Evolutionary conservation across 1,139 yeast species (phyloP).

Genomic region (Sugiyamaella pinicola): DNA sequence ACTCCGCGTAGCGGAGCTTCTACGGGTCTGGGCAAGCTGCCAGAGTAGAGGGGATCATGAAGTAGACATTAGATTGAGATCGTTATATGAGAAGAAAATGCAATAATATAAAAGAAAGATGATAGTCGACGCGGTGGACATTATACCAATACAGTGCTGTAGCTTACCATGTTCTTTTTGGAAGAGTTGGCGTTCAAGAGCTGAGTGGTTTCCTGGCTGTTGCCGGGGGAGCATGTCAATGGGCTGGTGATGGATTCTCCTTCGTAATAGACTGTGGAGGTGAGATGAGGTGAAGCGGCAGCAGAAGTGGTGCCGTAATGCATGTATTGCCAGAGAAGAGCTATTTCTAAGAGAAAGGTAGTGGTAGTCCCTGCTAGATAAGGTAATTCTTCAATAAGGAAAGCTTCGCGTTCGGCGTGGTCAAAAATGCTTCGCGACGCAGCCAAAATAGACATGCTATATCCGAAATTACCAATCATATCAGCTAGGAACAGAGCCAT

Average conservation of each 20-base stretch:
- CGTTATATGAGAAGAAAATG: neutral
- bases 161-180: conserved; percentile 1
- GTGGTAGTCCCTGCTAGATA: conserved; percentile 82
- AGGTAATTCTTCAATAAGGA: conserved; percentile 70
- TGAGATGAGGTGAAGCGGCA: neutral
- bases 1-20: too few species aligned
- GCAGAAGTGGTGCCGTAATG: conserved; percentile 36
- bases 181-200: neutral
- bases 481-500: conserved; percentile 77
- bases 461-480: conserved; percentile 69
- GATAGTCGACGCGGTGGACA: neutral
- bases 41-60: neutral
- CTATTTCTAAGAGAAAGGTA: conserved; percentile 69
- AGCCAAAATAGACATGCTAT: conserved; percentile 64
- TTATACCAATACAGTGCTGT: conserved; percentile 7
- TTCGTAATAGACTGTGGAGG: conserved; percentile 10
- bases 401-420: conserved; percentile 55
- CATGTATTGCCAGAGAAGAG: conserved; percentile 66
- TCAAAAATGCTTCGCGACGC: conserved; percentile 54
- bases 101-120: neutral
- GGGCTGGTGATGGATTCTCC: conserved; percentile 9
- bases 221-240: neutral
- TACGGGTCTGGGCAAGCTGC: neutral
- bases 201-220: conserved; percentile 2
- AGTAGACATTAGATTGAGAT: neutral